Conservation (phyloP, 495 filamentous ascomycete genomes). For the Lophiotrema nucula region DNA sequence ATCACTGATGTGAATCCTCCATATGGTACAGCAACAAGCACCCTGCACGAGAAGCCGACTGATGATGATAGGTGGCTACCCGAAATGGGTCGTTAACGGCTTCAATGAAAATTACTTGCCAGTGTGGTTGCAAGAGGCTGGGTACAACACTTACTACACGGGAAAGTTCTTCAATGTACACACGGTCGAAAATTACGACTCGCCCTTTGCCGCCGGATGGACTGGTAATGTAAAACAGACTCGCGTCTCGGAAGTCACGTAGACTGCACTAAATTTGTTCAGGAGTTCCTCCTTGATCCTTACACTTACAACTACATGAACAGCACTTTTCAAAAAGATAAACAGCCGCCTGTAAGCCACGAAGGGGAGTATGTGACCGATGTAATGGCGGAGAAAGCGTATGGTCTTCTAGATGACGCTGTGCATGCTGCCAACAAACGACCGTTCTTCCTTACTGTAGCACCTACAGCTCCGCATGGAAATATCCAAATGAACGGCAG, state of each 20-base stretch:
- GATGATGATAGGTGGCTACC: background rate
- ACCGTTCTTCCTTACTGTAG: background rate
- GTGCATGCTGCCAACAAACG: background rate
- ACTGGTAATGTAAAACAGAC: too few species aligned
- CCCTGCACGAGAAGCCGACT: background rate
- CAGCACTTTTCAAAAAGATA: background rate
- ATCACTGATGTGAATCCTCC: slow-evolving; percentile 9
- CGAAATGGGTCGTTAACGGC: background rate
- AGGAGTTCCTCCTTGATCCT: background rate
- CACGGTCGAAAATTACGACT: background rate
- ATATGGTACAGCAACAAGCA: background rate
- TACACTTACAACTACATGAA: background rate
- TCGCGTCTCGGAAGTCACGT: too few species aligned
- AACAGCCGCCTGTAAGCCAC: background rate
- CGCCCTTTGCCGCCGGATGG: background rate
- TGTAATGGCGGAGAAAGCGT: background rate
- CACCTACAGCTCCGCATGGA: background rate
- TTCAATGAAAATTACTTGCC: background rate
- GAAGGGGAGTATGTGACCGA: background rate
- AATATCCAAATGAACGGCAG: background rate
- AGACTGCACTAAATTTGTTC: background rate
- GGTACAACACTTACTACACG: slow-evolving; percentile 6
- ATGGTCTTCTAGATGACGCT: background rate
- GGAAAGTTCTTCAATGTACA: background rate
- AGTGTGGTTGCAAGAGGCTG: background rate